Evolutionary conservation across 148 eudicot species (phyloP), one percentile per base, ranked within the genome.

Genomic region (Amaranthus cruentus): DNA sequence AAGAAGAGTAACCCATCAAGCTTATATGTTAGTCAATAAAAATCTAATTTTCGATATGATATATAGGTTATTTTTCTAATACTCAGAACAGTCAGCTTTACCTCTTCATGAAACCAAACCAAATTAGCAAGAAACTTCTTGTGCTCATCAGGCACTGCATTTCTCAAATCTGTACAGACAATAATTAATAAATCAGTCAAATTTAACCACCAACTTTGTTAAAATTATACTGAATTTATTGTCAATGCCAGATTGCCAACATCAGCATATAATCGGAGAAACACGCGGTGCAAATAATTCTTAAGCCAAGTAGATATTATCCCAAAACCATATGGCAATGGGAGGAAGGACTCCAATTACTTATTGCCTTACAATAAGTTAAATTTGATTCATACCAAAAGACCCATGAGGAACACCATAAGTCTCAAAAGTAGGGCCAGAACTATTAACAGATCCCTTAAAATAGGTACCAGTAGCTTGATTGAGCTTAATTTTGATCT

Each of bases 51-150:
- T 28, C 38, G 0, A 28, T 28, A 28, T 28, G 38, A 28, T 28
- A 28, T 28, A 28, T 28, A 2, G 38, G 38, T 28, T 28, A 28
- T 28, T 28, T 28, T 28, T 28, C 38, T 28, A 28, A 28, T 28
- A 28, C 0, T 28, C 38, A 76, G 6, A 70, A 47, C 62, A 56
- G 8, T 28, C 38, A 67, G 75, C 46, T 82, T 73, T 54, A 93
- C 98, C 96, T 91, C 93, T 83, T 94, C 97, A 79, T 94, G 97
- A 57, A 94, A 87, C 98, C 98, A 94, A 72, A 87, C 93, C 81
- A 91, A 73, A 77, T 88, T 85, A 58, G 93, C 90, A 75, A 94
- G 93, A 84, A 94, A 94, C 78, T 83, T 87, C 83, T 91, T 94
- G 85, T 94, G 98, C 50, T 89, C 96, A 74, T 85, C 90, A 69